These are phyloP conservation scores for Leptosphaerulina australis DNA, from an alignment of 2,329 filamentous ascomycete genomes.

Conservation along the genomic window DNA sequence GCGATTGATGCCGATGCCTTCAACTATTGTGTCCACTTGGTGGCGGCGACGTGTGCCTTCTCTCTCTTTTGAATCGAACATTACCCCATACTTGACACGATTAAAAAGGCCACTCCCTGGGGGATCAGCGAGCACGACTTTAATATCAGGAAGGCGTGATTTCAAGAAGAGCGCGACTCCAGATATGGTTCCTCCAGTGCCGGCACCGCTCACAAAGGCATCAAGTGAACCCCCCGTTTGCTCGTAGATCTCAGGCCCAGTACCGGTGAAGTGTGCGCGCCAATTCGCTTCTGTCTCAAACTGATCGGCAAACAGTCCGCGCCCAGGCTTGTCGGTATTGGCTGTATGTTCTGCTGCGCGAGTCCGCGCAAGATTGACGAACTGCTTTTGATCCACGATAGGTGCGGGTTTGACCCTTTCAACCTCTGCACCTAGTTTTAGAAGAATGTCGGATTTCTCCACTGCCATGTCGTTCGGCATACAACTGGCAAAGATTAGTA, in stretches of 20 bases:
- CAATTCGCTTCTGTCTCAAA: constrained; percentile 93
- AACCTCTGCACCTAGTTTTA: constrained; percentile 89
- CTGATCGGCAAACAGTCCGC: constrained; percentile 93
- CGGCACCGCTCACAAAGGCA: constrained; percentile 91
- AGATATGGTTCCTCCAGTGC: constrained; percentile 91
- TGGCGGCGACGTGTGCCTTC: constrained; percentile 88
- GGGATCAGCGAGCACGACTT: constrained; percentile 86
- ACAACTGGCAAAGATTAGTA: constrained; percentile 59
- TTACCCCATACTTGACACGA: constrained; percentile 88
- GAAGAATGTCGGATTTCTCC: constrained; percentile 88
- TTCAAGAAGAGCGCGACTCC: constrained; percentile 87
- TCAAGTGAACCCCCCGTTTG: constrained; percentile 78
- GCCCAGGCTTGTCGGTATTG: constrained; percentile 63
- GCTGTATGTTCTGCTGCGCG: constrained; percentile 76
- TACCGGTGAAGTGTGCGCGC: constrained; percentile 78
- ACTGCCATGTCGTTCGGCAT: constrained; percentile 91
- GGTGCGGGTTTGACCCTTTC: constrained; percentile 89
- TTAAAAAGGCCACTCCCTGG: constrained; percentile 94
- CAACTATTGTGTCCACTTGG: constrained; percentile 95
- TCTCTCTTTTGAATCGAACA: constrained; percentile 87
- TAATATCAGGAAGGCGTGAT: constrained; percentile 66
- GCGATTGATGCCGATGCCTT: constrained; percentile 93
- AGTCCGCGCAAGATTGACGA: constrained; percentile 85
- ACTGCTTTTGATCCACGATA: constrained; percentile 91
- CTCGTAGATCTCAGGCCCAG: constrained; percentile 84